Base-by-base conservation (phyloP, 2,329 filamentous ascomycete species). In the Chaetoscypha palmicola region DNA sequence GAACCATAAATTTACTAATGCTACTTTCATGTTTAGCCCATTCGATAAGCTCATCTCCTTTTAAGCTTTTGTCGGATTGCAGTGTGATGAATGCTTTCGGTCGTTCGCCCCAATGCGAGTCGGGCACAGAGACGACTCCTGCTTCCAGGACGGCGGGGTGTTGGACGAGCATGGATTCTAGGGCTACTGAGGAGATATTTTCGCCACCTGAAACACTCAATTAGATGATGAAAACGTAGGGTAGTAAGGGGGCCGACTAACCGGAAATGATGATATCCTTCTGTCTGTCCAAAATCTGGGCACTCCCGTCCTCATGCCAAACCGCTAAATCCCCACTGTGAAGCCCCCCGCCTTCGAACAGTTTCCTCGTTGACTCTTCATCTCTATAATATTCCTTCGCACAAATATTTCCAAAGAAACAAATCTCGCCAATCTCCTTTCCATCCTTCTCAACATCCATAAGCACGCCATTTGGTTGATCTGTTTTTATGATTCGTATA, bases 221-320 rank as follows among this genome's bases (percentile, higher is more conserved):
- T 49, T 41, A 50, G 20, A 42, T 19, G 5, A 16, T 31, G 16
- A 30, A 16, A 30, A 41, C 20, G 11, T n/a, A 33, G n/a, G 22
- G 21, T 14, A 38, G 23, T 16, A 23, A 16, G 22, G 26, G 9
- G 46, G 22, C 4, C 35, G 38, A 64, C 73, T 55, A 70, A 86
- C 86, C 86, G 41, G 86, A 94, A 51, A 98, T 98, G 59, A 98
- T 98, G 41, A 98, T 96, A 62, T 98, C 92, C 70, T 98, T 98
- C 11, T 88, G 86, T 16, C 92, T 77, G 66, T 98, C 92, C 46
- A 94, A 70, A 51, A 98, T 95, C 69, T 97, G 88, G 34, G 89
- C 82, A 46, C 86, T 84, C 1, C 91, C 90, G 62, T 97, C 92
- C 0, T 83, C 75, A 67, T 96, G 87, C 85, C 86, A 90, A 1